phyloP scores from a whole-genome alignment of 1,284 basidiomycete genomes.

The Trametes versicolor region DNA sequence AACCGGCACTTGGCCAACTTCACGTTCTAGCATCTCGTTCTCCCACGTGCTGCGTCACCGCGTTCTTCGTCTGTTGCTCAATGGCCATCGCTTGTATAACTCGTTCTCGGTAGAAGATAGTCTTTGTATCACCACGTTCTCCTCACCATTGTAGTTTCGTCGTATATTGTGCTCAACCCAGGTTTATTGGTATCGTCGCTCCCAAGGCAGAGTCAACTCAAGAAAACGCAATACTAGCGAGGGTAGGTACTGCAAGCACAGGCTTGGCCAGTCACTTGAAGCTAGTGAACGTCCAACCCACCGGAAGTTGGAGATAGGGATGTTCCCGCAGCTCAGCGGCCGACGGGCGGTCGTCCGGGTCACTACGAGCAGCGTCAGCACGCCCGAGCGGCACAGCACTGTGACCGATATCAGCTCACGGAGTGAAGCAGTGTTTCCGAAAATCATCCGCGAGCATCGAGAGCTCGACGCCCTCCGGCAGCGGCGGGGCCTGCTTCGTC shows the following conservation, averaged over 20 bases:
- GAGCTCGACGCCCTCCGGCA: background rate
- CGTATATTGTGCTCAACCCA: too few relatives aligned
- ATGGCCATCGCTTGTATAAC: too few relatives aligned
- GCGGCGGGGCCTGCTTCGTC: background rate
- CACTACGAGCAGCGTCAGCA: background rate
- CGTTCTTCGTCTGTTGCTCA: too few relatives aligned
- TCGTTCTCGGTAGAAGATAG: too few relatives aligned
- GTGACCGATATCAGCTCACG: background rate
- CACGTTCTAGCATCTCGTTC: slow-evolving; percentile 18
- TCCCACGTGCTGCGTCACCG: background rate
- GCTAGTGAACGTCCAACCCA: too few relatives aligned
- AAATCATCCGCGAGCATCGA: background rate
- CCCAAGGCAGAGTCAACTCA: too few relatives aligned
- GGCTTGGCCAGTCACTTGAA: too few relatives aligned
- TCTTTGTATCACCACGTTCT: too few relatives aligned
- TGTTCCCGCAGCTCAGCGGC: background rate
- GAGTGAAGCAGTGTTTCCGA: background rate
- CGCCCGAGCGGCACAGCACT: background rate
- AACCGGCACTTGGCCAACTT: slow-evolving; percentile 43
- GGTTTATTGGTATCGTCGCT: too few relatives aligned
- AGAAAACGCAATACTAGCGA: too few relatives aligned
- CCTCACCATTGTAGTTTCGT: too few relatives aligned
- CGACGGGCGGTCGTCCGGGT: background rate
- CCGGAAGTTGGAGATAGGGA: background rate
- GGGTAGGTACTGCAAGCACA: too few relatives aligned